Conservation (phyloP, 108 stramenopile species). For the Cyclotella kingstonii region DNA sequence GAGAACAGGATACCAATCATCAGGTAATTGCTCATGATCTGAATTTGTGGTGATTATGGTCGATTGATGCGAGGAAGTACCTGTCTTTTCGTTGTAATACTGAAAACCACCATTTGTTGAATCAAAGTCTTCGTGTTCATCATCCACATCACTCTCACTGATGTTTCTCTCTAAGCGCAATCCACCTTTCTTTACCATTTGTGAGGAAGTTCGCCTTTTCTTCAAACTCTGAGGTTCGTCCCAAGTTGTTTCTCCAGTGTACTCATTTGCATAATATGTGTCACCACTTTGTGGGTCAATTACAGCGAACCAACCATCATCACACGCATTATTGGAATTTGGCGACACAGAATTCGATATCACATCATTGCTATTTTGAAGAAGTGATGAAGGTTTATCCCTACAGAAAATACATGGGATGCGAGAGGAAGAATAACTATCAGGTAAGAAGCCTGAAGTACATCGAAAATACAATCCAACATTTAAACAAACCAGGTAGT, state of each 20-base stretch:
- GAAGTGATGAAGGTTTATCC: neutral
- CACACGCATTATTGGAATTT: constrained; percentile 1
- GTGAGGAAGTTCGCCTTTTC: too few species aligned
- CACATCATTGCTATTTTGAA: constrained; percentile 1
- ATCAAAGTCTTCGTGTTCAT: too few species aligned
- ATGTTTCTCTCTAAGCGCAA: too few species aligned
- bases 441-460: too few species aligned
- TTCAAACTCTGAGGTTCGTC: constrained; percentile 53
- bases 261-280: constrained; percentile 78
- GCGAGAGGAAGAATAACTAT: too few species aligned
- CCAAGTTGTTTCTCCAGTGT: constrained; percentile 76
- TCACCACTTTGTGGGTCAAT: constrained; percentile 61
- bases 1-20: constrained; percentile 16
- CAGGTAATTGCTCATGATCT: too few species aligned
- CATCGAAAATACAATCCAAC: too few species aligned
- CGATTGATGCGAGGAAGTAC: constrained; percentile 5
- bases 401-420: too few species aligned
- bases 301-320: constrained; percentile 56
- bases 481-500: constrained; percentile 20
- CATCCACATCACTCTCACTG: too few species aligned
- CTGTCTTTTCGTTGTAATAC: constrained; percentile 7
- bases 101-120: constrained; percentile 1
- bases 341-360: constrained; percentile 3
- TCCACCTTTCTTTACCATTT: too few species aligned
- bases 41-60: too few species aligned